Evolutionary conservation across 2,329 filamentous ascomycete species (phyloP), one percentile per base, ranked within the genome.

Genomic region (Penicillium frequentans): DNA sequence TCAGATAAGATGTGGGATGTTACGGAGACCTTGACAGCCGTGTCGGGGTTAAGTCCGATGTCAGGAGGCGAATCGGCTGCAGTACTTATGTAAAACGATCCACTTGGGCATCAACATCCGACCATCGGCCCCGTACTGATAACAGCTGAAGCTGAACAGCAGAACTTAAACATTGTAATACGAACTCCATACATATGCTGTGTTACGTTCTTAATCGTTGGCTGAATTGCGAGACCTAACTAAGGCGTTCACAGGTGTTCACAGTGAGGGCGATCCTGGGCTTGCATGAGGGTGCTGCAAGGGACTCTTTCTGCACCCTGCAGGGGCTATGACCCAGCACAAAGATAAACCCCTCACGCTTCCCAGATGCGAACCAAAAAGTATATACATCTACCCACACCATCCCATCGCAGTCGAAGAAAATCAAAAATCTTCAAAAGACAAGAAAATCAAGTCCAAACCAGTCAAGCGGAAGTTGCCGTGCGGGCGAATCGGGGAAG

Each of bases 1-100:
- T 50, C 48, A 29, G 48, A 50, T 50, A 50, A 50, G 48, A 50
- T 50, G 48, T 50, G 48, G 47, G 29, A 39, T 49, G 47, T 21
- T 7, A 24, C 31, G 47, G 33, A 49, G 33, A 39, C 19, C 19
- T 6, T 6, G 33, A 42, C 16, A 27, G 19, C 13, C 47, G 33
- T 33, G 27, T 23, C 33, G 39, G 11, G 35, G 16, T n/a, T 8
- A n/a, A 9, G n/a, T 37, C 11, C 39, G 19, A 21, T 13, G 9
- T 11, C n/a, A 42, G 19, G 39, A 42, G 39, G 39, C 39, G 13
- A 42, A 42, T 42, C 19, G 11, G 19, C 9, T 42, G 10, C 29
- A 29, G 9, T 29, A 11, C 29, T 31, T 31, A 31, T 31, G 31
- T 33, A 13, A 33, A 11, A 6, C 5, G 31, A 14, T 33, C 31